These are phyloP conservation scores for Cutaneotrichosporon cutaneum DNA, from an alignment of 1,284 basidiomycete species.

Conservation along the genomic window DNA sequence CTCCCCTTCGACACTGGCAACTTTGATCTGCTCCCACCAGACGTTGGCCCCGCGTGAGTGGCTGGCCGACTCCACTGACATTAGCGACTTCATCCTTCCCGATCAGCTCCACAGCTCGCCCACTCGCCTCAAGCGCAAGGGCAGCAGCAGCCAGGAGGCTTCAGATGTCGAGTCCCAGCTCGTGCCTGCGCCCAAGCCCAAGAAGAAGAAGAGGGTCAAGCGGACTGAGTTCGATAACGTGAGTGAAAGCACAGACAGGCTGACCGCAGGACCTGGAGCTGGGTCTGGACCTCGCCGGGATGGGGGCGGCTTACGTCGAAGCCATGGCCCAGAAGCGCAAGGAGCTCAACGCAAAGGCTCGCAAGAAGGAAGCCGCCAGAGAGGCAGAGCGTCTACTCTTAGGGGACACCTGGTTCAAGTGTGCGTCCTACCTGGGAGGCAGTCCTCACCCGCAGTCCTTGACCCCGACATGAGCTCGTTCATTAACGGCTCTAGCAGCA, in stretches of 20 bases:
- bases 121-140: background rate
- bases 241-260: too few relatives aligned
- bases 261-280: slow-evolving; percentile 14
- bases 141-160: background rate
- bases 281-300: slow-evolving; percentile 16
- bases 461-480: slow-evolving; percentile 34
- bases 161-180: slow-evolving; percentile 2
- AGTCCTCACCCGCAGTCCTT: slow-evolving; percentile 26
- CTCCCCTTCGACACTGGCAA: background rate
- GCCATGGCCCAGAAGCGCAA: slow-evolving; percentile 24
- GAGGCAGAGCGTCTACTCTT: slow-evolving; percentile 30
- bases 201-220: background rate
- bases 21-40: background rate
- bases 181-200: background rate
- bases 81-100: background rate
- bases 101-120: background rate
- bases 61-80: background rate
- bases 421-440: background rate
- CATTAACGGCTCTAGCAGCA: slow-evolving; percentile 24
- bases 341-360: slow-evolving; percentile 16
- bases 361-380: slow-evolving; percentile 10
- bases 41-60: background rate
- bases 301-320: slow-evolving; percentile 18
- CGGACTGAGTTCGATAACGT: background rate
- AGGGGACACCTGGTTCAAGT: slow-evolving; percentile 12